A percentile compares a stretch with the other conserved stretches of the same genome.
phyloP scores from a whole-genome alignment of 1,284 basidiomycete species.

The Ustilago hordei region DNA sequence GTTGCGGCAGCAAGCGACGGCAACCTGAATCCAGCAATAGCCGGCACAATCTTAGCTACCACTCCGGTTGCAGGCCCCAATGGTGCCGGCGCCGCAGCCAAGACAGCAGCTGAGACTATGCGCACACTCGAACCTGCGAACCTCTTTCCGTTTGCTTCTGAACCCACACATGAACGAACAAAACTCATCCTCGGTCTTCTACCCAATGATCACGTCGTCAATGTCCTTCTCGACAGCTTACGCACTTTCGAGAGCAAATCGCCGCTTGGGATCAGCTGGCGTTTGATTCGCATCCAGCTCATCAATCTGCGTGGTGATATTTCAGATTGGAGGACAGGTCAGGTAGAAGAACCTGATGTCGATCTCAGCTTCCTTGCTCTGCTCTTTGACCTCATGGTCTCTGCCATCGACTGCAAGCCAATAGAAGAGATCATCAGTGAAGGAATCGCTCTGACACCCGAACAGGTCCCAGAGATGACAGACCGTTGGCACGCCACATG shows the following conservation, averaged over 20 bases:
- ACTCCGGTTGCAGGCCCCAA: slow-evolving; percentile 6
- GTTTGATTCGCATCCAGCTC: slow-evolving; percentile 58
- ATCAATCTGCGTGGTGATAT: slow-evolving; percentile 60
- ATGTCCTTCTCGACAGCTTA: slow-evolving; percentile 60
- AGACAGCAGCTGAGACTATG: slow-evolving; percentile 17
- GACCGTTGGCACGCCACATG: slow-evolving; percentile 58
- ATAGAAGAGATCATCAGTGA: slow-evolving; percentile 57
- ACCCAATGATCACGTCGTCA: slow-evolving; percentile 59
- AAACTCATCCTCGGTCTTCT: slow-evolving; percentile 56
- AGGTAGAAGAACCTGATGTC: slow-evolving; percentile 53
- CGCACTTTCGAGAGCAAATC: slow-evolving; percentile 56
- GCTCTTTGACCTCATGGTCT: slow-evolving; percentile 56
- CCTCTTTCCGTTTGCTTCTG: slow-evolving; percentile 33
- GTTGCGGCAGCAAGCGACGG: slow-evolving; percentile 14
- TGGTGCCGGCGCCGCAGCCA: background rate
- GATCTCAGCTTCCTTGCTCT: slow-evolving; percentile 59
- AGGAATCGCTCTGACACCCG: slow-evolving; percentile 49
- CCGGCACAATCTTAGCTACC: slow-evolving; percentile 10
- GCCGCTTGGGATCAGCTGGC: slow-evolving; percentile 59
- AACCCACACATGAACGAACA: slow-evolving; percentile 33
- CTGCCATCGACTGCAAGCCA: slow-evolving; percentile 55
- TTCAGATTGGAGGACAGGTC: slow-evolving; percentile 58
- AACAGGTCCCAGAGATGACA: slow-evolving; percentile 53
- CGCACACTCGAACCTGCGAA: slow-evolving; percentile 25
- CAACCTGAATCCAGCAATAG: slow-evolving; percentile 18